Evolutionary conservation across 495 filamentous ascomycete species (phyloP).

Genomic region (Alectoria sarmentosa): DNA sequence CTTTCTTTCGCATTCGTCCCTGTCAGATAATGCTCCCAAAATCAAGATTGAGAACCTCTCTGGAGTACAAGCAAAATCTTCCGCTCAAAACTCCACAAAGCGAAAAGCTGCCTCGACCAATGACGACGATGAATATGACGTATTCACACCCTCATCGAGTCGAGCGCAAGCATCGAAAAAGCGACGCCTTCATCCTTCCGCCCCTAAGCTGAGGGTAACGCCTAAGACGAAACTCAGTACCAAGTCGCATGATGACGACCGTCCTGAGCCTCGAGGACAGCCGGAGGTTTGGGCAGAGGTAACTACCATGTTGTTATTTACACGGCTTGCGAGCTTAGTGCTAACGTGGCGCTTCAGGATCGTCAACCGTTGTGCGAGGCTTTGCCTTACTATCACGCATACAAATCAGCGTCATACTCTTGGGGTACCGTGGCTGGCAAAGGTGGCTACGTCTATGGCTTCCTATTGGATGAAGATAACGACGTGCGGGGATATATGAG

Average conservation of each 20-base stretch:
- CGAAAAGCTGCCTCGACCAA: not conserved
- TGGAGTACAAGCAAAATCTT: not conserved
- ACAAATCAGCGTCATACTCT: not conserved
- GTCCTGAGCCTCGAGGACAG: not conserved
- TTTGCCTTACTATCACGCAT: not conserved
- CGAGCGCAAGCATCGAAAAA: not conserved
- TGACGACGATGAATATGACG: not conserved
- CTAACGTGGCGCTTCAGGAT: not conserved
- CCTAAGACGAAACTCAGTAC: not conserved
- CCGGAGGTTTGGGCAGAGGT: not conserved
- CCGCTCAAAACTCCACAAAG: not conserved
- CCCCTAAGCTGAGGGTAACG: not conserved
- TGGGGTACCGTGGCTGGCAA: not conserved
- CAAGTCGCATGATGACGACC: not conserved
- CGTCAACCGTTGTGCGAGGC: not conserved
- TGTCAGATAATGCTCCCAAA: not conserved
- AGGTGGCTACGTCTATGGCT: not conserved
- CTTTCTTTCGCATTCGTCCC: too few species aligned
- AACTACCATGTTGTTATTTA: not conserved
- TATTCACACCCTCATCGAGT: not conserved
- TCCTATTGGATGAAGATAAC: not conserved
- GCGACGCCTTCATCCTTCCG: not conserved
- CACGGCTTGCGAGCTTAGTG: not conserved
- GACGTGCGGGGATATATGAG: not conserved
- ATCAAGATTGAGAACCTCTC: not conserved